These are phyloP conservation scores for Medicago lupulina DNA, from an alignment of 306 rosid species.

Conservation along the genomic window DNA sequence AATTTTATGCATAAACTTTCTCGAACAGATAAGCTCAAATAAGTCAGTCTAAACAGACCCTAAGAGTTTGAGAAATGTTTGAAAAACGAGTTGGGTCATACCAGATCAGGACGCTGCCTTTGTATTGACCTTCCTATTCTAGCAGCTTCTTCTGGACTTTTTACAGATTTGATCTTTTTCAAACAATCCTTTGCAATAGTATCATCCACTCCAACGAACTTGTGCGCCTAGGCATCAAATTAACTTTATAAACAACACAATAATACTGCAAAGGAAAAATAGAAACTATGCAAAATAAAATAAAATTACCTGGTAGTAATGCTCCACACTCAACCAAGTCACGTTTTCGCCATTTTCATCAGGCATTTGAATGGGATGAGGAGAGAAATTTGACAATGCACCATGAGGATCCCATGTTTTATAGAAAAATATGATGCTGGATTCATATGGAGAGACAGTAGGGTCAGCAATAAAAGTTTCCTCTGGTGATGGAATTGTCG, in stretches of 20 bases:
- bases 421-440: slow-evolving; percentile 78
- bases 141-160: slow-evolving; percentile 94
- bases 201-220: slow-evolving; percentile 75
- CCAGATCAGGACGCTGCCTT: slow-evolving; percentile 74
- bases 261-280: slow-evolving; percentile 19
- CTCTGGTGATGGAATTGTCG: slow-evolving; percentile 77
- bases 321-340: slow-evolving; percentile 89
- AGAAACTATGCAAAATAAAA: slow-evolving; percentile 13
- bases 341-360: slow-evolving; percentile 64
- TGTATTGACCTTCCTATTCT: slow-evolving; percentile 81
- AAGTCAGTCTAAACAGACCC: neutral
- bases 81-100: slow-evolving; percentile 37
- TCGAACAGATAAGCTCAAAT: too few relatives aligned
- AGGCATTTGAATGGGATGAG: slow-evolving; percentile 78
- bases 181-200: slow-evolving; percentile 63
- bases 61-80: slow-evolving; percentile 22
- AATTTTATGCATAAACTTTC: too few relatives aligned
- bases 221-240: slow-evolving; percentile 64
- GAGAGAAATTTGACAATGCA: slow-evolving; percentile 89
- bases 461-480: slow-evolving; percentile 88
- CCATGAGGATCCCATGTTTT: slow-evolving; percentile 96
- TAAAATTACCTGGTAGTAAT: slow-evolving; percentile 87
- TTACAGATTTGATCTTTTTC: slow-evolving; percentile 74
- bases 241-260: slow-evolving; percentile 19
- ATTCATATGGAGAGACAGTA: slow-evolving; percentile 72